Percentiles rank a stretch among this genome's conserved stretches.
These are phyloP conservation scores for Dioscorea alata DNA, from an alignment of 106 monocot genomes.

Conservation along the genomic window DNA sequence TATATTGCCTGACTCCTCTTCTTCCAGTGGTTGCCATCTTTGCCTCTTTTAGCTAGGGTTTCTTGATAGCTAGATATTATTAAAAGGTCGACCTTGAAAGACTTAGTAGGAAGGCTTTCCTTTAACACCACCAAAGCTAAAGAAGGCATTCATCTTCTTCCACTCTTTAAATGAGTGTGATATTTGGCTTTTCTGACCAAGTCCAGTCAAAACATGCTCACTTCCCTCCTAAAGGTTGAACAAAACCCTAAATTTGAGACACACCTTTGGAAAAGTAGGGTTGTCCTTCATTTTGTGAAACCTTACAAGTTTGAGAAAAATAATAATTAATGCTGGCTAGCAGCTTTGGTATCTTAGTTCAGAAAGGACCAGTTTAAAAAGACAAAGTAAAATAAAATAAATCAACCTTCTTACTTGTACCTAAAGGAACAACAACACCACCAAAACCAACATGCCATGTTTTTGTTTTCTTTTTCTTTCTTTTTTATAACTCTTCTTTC, in stretches of 20 bases:
- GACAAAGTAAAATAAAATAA: not conserved
- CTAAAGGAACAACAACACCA: no score
- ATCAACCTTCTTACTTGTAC: not conserved
- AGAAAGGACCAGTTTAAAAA: not conserved
- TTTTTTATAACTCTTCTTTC: no score
- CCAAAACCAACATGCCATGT: no score
- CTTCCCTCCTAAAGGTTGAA: constrained; percentile 17
- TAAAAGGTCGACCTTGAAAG: not conserved
- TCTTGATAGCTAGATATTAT: not conserved
- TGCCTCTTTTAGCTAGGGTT: constrained; percentile 6
- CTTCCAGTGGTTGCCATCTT: constrained; percentile 20
- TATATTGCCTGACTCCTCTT: constrained; percentile 61
- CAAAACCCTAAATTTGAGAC: constrained; percentile 15
- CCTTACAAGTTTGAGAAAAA: not conserved
- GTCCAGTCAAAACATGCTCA: constrained; percentile 41
- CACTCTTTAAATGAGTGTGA: not conserved
- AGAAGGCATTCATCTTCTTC: not conserved
- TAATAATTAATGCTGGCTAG: not conserved
- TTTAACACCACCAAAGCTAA: not conserved
- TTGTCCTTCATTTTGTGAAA: not conserved
- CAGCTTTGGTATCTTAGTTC: not conserved
- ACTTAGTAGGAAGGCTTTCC: not conserved
- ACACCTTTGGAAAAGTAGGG: not conserved
- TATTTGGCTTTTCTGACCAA: constrained; percentile 27
- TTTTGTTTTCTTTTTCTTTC: no score